A percentile compares a stretch with the other conserved stretches of the same genome.
phyloP scores from a whole-genome alignment of 2,329 filamentous ascomycete genomes.

The Aspergillus arachidicola region DNA sequence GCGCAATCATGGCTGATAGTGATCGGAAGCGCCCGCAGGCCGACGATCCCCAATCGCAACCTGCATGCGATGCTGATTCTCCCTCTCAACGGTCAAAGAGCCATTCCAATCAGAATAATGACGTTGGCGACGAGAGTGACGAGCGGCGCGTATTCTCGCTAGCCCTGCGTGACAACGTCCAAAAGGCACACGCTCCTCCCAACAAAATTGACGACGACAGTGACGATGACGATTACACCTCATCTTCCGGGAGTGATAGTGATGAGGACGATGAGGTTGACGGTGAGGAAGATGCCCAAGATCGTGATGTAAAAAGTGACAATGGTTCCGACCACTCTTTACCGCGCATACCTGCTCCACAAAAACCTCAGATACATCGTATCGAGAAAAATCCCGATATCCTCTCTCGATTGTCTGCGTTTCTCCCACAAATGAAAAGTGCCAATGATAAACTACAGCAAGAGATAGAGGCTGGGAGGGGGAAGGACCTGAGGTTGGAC shows the following conservation, averaged over 20 bases:
- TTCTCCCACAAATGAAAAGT: slow-evolving; percentile 46
- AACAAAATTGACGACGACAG: slow-evolving; percentile 9
- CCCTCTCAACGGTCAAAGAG: slow-evolving; percentile 10
- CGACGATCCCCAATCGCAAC: slow-evolving; percentile 8
- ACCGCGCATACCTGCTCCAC: slow-evolving; percentile 31
- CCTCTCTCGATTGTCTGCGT: slow-evolving; percentile 41
- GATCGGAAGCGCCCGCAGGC: slow-evolving; percentile 19
- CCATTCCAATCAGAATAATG: background rate
- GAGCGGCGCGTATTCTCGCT: slow-evolving; percentile 5
- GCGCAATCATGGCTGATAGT: slow-evolving; percentile 18
- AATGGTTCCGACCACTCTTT: slow-evolving; percentile 20
- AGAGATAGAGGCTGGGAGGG: slow-evolving; percentile 39
- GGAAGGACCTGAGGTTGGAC: slow-evolving; percentile 37
- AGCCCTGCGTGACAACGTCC: background rate
- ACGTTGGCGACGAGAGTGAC: background rate
- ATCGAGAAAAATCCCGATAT: slow-evolving; percentile 32
- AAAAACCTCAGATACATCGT: slow-evolving; percentile 38
- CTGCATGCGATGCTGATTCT: slow-evolving; percentile 5
- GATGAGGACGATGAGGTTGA: slow-evolving; percentile 30
- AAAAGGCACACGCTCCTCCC: background rate
- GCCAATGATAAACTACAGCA: slow-evolving; percentile 47
- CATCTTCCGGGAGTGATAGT: slow-evolving; percentile 26
- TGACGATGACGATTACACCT: slow-evolving; percentile 27
- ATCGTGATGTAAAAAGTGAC: slow-evolving; percentile 8
- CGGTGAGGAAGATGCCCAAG: slow-evolving; percentile 22